Evolutionary conservation across 352 stramenopile species (phyloP).

Genomic region (Phytophthora crassamura): DNA sequence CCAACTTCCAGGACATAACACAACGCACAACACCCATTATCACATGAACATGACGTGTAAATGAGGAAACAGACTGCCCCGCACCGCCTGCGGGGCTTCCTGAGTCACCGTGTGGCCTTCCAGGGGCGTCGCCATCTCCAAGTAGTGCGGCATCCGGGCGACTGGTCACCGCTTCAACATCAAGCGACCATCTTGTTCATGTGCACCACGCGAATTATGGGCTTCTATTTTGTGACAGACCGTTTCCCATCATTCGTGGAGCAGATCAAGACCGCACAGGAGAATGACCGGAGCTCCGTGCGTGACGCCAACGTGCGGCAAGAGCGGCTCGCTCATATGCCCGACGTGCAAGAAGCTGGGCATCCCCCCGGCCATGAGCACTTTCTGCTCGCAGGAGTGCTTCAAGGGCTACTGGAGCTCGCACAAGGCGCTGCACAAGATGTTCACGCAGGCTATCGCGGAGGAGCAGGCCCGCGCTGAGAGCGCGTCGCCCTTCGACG

Average conservation of each 20-base stretch:
- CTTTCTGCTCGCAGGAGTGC: slow-evolving; percentile 95
- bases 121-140: slow-evolving; percentile 34
- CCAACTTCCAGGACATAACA: background rate
- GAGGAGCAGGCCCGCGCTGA: slow-evolving; percentile 39
- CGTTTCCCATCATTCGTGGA: slow-evolving; percentile 26
- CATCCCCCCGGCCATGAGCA: slow-evolving; percentile 86
- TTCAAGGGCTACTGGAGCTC: slow-evolving; percentile 97
- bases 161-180: slow-evolving; percentile 24
- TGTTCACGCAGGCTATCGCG: slow-evolving; percentile 76
- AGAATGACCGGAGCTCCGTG: slow-evolving; percentile 46
- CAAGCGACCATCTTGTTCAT: slow-evolving; percentile 14
- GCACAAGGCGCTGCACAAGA: slow-evolving; percentile 97
- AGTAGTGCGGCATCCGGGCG: slow-evolving; percentile 38
- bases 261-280: slow-evolving; percentile 14
- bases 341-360: slow-evolving; percentile 93
- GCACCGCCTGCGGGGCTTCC: slow-evolving; percentile 2
- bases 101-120: background rate
- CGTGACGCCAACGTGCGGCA: slow-evolving; percentile 78
- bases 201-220: slow-evolving; percentile 12
- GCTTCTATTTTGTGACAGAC: slow-evolving; percentile 15
- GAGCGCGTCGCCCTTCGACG: slow-evolving; percentile 54
- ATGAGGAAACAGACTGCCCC: background rate
- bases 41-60: background rate
- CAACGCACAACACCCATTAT: slow-evolving; percentile 11
- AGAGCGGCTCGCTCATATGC: slow-evolving; percentile 88